Base-by-base conservation (phyloP, 441 rosid species). In the Codiaeum variegatum region DNA sequence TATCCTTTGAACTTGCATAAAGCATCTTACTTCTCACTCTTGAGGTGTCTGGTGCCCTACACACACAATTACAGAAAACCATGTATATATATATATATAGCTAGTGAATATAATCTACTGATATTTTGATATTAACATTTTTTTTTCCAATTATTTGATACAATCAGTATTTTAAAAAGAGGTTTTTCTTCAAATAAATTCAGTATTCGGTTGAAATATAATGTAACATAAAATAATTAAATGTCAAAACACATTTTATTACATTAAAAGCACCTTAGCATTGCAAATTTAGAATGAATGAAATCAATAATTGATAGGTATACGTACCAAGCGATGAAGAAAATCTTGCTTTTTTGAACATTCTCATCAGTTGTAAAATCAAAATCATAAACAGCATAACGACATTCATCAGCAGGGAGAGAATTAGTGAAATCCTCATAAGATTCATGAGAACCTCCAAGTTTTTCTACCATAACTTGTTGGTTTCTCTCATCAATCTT, bases 1-100 rank as follows among this genome's bases (percentile, higher is more conserved):
- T 84, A 74, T 88, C 93, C 75, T 84, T 88, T 0, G 91, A 84
- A 79, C 87, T 88, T 44, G 93, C 90, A 63, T 89, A 89, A 24
- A 89, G 73, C 91, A 89, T 89, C 87, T 89, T 87, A 74, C 87
- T 87, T 62, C 93, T 74, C 75, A 85, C 88, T 83, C 67, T 86
- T 23, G 91, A 80, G 19, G 85, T 49, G 34, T 89, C 93, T 4
- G 90, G 91, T 18, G 90, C 26, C 90, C 91, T 89, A 36, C 51
- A 47, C 49, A 28, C 11, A 24, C 7, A 32, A 6, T 5, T 38
- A 69, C 2, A 58, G 11, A 1, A 1, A 11, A 23, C n/a, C 26
- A 47, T 66, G 54, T 2, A 44, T 36, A 19, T 21, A 62, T 31
- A 16, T 2, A 44, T 36, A 19, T 21, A 62, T 31, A 16, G 44